phyloP scores from a whole-genome alignment of 805 yeast species.

The Saturnispora galanensis region DNA sequence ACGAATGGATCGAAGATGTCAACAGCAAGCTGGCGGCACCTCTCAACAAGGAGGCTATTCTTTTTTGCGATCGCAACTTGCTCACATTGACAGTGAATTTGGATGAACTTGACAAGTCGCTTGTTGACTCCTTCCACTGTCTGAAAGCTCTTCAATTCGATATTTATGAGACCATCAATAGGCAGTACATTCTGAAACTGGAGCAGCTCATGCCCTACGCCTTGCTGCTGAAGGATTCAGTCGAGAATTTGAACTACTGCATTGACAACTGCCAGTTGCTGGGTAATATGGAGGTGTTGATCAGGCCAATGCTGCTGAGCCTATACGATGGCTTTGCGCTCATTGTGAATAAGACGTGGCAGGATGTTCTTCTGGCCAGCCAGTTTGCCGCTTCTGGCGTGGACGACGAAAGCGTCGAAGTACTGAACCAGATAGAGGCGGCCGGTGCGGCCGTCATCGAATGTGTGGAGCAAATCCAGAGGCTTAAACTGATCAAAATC shows the following conservation, averaged over 20 bases:
- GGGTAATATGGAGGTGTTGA: slow-evolving; percentile 6
- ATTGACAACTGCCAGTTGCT: neutral
- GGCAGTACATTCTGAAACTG: slow-evolving; percentile 1
- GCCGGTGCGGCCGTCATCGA: neutral
- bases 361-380: neutral
- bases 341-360: neutral
- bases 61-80: slow-evolving; percentile 25
- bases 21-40: slow-evolving; percentile 10
- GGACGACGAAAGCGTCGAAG: neutral
- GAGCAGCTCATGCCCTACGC: slow-evolving; percentile 1
- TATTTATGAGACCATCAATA: neutral
- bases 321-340: neutral
- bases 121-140: slow-evolving; percentile 24
- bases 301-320: neutral
- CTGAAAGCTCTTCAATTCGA: slow-evolving; percentile 8
- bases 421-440: neutral
- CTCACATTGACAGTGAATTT: slow-evolving; percentile 23
- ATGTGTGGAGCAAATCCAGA: slow-evolving; percentile 2
- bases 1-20: slow-evolving; percentile 36
- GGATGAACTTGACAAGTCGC: slow-evolving; percentile 24
- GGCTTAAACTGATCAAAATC: slow-evolving; percentile 2
- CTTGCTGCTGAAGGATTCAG: neutral
- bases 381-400: slow-evolving; percentile 1
- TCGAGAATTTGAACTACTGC: slow-evolving; percentile 3
- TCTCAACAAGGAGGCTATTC: slow-evolving; percentile 17